Conservation (phyloP, 2,329 filamentous ascomycete genomes). For the Lasiodiplodia hormozganensis region DNA sequence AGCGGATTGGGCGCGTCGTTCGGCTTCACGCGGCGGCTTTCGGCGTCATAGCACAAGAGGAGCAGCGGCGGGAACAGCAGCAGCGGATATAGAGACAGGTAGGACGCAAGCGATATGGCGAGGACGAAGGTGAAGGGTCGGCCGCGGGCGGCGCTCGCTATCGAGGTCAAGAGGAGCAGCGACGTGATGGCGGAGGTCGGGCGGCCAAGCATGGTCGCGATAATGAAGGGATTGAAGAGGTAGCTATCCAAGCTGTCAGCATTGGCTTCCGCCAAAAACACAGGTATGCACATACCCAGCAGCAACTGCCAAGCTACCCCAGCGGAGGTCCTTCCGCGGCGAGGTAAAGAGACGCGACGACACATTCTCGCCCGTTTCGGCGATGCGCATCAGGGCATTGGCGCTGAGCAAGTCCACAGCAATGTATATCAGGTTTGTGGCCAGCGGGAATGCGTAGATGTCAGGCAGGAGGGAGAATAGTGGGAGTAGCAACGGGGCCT, state of each 20-base stretch:
- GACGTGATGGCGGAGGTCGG: constrained; percentile 90
- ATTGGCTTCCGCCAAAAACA: not conserved
- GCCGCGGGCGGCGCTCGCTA: constrained; percentile 79
- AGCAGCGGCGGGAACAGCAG: constrained; percentile 84
- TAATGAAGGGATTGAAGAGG: constrained; percentile 92
- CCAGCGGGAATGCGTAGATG: constrained; percentile 69
- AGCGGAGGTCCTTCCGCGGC: constrained; percentile 74
- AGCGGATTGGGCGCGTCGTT: constrained; percentile 37
- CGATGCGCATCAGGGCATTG: constrained; percentile 77
- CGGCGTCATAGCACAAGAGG: constrained; percentile 78
- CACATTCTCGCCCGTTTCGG: constrained; percentile 78
- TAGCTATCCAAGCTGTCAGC: constrained; percentile 63
- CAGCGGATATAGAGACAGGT: constrained; percentile 89
- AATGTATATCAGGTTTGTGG: constrained; percentile 82
- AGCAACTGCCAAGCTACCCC: constrained; percentile 77
- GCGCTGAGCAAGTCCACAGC: constrained; percentile 82
- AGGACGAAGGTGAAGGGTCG: constrained; percentile 77
- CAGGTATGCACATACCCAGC: constrained; percentile 66
- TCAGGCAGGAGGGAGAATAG: constrained; percentile 88
- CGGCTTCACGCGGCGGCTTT: constrained; percentile 39
- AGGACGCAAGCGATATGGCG: constrained; percentile 84
- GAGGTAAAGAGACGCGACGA: constrained; percentile 80
- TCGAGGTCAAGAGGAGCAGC: constrained; percentile 82
- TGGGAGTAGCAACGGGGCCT: constrained; percentile 88
- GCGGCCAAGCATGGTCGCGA: constrained; percentile 87